These are phyloP conservation scores for Vigna reflexopilosa DNA, from an alignment of 306 rosid genomes.

Conservation along the genomic window DNA sequence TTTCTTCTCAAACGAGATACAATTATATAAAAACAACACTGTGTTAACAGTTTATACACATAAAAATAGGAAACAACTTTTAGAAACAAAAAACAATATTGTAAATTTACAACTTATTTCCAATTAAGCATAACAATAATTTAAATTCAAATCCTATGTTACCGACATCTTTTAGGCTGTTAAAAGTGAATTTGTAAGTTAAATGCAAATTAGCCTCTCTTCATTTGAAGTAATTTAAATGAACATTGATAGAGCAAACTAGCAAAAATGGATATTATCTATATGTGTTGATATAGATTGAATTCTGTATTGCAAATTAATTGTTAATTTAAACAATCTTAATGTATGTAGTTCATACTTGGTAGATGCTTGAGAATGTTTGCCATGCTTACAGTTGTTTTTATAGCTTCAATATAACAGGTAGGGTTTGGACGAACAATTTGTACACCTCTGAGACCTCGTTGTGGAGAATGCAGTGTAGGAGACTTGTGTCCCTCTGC, in stretches of 20 bases:
- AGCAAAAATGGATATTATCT: slow-evolving; percentile 1
- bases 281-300: slow-evolving; percentile 15
- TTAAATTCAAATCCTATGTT: background rate
- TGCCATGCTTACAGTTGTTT: slow-evolving; percentile 31
- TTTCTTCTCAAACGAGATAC: too few relatives aligned
- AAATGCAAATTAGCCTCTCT: slow-evolving; percentile 16
- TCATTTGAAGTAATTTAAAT: slow-evolving; percentile 21
- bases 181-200: slow-evolving; percentile 21
- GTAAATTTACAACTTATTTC: too few relatives aligned
- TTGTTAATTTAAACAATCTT: slow-evolving; percentile 26
- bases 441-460: slow-evolving; percentile 90
- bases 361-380: slow-evolving; percentile 25
- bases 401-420: slow-evolving; percentile 49
- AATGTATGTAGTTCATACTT: slow-evolving; percentile 22
- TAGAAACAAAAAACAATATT: too few relatives aligned
- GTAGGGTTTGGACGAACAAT: slow-evolving; percentile 98
- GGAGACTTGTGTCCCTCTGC: slow-evolving; percentile 81
- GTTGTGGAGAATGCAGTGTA: slow-evolving; percentile 70
- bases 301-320: slow-evolving; percentile 27
- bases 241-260: background rate
- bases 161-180: background rate
- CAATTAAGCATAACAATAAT: too few relatives aligned
- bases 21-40: too few relatives aligned
- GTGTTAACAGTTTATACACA: too few relatives aligned
- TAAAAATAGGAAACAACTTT: too few relatives aligned